Conservation (phyloP, 768 basidiomycete genomes). For the Tylopilus sp. region DNA sequence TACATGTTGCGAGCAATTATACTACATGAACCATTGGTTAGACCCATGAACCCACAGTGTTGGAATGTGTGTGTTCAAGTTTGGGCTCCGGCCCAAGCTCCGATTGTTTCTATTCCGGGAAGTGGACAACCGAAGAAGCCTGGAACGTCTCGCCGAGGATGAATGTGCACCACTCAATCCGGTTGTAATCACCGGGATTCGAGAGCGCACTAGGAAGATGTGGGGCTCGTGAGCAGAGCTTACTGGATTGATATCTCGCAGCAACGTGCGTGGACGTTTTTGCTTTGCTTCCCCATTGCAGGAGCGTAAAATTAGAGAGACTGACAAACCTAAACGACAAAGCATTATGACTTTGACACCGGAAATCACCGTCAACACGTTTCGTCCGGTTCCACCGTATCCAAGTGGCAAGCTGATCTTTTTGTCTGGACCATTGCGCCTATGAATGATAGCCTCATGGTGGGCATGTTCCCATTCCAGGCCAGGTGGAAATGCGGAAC, state of each 20-base stretch:
- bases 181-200: constrained; percentile 16
- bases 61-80: background rate
- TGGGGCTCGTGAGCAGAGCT: background rate
- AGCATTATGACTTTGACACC: background rate
- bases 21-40: no score
- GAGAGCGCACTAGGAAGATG: background rate
- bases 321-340: background rate
- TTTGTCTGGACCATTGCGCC: constrained; percentile 3
- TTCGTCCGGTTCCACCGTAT: constrained; percentile 1
- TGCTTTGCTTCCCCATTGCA: background rate
- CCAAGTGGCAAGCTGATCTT: constrained; percentile 6
- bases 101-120: background rate
- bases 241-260: background rate
- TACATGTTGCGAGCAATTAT: no score
- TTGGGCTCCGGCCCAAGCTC: background rate
- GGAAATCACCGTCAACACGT: constrained; percentile 17
- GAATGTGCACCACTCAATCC: constrained; percentile 6
- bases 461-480: constrained; percentile 12
- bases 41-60: no score
- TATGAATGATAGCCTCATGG: constrained; percentile 16
- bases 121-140: background rate
- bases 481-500: constrained; percentile 18
- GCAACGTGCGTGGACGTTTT: background rate
- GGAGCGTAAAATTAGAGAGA: background rate
- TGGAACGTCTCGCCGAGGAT: background rate